Evolutionary conservation across 2,329 filamentous ascomycete genomes (phyloP).

Genomic region (Colletotrichum sidae): DNA sequence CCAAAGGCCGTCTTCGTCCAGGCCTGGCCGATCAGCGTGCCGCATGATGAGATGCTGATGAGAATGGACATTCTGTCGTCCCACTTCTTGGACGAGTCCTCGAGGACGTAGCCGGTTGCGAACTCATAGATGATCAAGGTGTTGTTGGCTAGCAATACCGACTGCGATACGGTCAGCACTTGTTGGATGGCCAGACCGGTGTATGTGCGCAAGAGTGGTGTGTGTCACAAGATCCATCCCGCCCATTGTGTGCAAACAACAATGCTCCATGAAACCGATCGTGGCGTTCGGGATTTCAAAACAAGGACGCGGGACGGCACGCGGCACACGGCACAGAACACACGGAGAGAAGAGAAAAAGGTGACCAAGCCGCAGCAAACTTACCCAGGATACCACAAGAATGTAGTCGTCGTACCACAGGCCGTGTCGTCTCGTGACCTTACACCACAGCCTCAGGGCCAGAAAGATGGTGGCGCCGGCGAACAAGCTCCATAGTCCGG

Average conservation of each 20-base stretch:
- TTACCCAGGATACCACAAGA: conserved; percentile 50
- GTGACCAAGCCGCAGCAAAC: conserved; percentile 41
- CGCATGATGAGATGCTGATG: conserved; percentile 56
- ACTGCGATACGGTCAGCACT: conserved; percentile 38
- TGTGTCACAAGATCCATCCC: neutral
- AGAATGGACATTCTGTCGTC: conserved; percentile 64
- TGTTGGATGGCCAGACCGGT: too few relatives aligned
- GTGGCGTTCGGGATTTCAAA: neutral
- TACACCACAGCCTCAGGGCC: conserved; percentile 48
- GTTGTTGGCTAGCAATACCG: conserved; percentile 56
- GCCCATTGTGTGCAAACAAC: neutral
- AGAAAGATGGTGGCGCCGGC: conserved; percentile 46
- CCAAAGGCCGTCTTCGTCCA: conserved; percentile 52
- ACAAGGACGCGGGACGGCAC: neutral
- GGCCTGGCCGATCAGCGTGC: conserved; percentile 50
- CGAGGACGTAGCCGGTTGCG: conserved; percentile 59
- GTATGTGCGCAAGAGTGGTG: neutral
- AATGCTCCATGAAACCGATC: neutral
- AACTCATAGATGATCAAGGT: conserved; percentile 59
- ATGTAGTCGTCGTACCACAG: conserved; percentile 55
- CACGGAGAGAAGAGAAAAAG: neutral
- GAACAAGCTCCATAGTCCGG: conserved; percentile 49
- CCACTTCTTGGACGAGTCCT: conserved; percentile 54
- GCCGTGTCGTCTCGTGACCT: conserved; percentile 48
- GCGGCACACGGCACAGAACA: too few relatives aligned